These are phyloP conservation scores for Solanum stenotomum DNA, from an alignment of 257 asterid species.

Conservation along the genomic window DNA sequence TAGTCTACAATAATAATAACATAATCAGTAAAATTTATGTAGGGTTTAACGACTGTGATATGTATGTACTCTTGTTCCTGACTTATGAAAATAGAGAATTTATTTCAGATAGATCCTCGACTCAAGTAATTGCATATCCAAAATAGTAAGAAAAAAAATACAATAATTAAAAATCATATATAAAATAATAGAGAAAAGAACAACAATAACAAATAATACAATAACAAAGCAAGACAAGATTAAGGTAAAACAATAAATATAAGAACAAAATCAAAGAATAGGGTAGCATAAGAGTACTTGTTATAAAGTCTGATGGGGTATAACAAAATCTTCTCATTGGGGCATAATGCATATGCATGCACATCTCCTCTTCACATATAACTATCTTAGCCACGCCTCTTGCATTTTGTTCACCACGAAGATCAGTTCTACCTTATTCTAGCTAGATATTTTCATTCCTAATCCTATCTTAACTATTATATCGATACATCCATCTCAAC, in stretches of 20 bases:
- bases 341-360: background rate
- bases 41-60: background rate
- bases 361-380: background rate
- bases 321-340: background rate
- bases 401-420: background rate
- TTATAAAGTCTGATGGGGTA: too few species aligned
- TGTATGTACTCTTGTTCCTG: background rate
- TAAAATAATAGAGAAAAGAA: background rate
- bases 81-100: accelerated
- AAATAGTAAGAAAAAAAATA: background rate
- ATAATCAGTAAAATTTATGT: background rate
- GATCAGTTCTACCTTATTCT: background rate
- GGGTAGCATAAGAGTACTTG: background rate
- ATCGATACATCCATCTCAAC: background rate
- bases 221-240: background rate
- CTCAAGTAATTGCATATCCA: background rate
- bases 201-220: background rate
- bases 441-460: background rate
- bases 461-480: background rate
- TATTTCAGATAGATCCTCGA: background rate
- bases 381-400: background rate
- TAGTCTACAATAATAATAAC: background rate
- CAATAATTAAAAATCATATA: background rate
- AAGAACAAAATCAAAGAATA: background rate
- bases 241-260: background rate